Evolutionary conservation across 108 stramenopile genomes (phyloP), one percentile per base, ranked within the genome.

Genomic region (Aureococcus anophagefferens): DNA sequence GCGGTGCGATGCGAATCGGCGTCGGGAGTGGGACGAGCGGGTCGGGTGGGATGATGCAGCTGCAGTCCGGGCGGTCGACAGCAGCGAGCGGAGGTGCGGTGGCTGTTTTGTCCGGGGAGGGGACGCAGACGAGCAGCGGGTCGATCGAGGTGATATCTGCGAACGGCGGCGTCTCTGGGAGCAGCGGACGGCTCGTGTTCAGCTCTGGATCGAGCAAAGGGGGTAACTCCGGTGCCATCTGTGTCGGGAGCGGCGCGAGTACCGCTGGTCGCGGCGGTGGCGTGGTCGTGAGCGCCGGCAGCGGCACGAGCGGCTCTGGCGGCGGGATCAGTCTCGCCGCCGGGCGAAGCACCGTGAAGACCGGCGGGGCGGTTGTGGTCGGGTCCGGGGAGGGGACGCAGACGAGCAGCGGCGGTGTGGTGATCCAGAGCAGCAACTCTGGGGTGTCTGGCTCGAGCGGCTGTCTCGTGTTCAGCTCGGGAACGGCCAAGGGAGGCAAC

Each of bases 221-320:
- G 30, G 73, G 73, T 0, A 63, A 74, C 62, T 45, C 21, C 31
- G 73, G 73, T 14, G 68, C 67, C 30, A 9, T 74, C 16, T 4
- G 4, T 16, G 1, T 59, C 25, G 51, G 51, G 1, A 9, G 7
- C 1, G 14, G 21, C 51, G 25, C 51, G 25, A 11, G 7, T 1
- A 59, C 51, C 7, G 51, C 21, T 1, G 51, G 51, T 59, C 1
- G 21, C 51, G 51, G 51, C 17, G 51, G 51, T 25, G 3, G 21
- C 25, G 51, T 28, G 4, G 17, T 11, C 3, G 25, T 28, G 7
- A 28, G 7, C 17, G 51, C 13, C 25, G 51, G 51, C 25, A 59
- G 51, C 51, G 51, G 51, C 21, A 59, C 51, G 25, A 59, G 51
- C 25, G 51, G 51, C 21, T 9, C 13, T 16, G 51, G 51, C 25